These are phyloP conservation scores for Termitomyces sp. DNA, from an alignment of 768 basidiomycete species.

Conservation along the genomic window DNA sequence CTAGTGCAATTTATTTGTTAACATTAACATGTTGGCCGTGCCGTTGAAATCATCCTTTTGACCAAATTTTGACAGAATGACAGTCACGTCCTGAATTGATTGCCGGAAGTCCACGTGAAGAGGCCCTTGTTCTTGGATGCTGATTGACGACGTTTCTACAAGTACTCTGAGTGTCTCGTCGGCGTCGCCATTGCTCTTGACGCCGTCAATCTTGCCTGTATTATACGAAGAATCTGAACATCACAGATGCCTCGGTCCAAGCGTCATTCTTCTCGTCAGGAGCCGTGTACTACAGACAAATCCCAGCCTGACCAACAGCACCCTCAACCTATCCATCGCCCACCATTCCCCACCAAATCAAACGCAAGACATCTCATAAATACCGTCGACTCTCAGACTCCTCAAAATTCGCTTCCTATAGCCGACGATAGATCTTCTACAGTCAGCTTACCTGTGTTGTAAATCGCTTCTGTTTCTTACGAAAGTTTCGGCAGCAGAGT, in stretches of 20 bases:
- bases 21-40: background rate
- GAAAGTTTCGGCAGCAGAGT: constrained; percentile 4
- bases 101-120: constrained; percentile 14
- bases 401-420: constrained; percentile 9
- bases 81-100: constrained; percentile 18
- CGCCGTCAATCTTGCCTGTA: constrained; percentile 1
- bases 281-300: constrained; percentile 11
- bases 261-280: constrained; percentile 14
- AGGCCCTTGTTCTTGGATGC: constrained; percentile 14
- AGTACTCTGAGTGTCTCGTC: background rate
- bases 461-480: constrained; percentile 4
- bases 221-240: background rate
- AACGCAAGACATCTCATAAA: constrained; percentile 9
- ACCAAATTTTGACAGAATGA: background rate
- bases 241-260: constrained; percentile 18
- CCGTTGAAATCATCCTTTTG: background rate
- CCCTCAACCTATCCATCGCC: constrained; percentile 9
- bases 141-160: constrained; percentile 13
- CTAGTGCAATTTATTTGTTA: background rate
- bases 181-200: constrained; percentile 7
- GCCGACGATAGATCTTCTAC: constrained; percentile 7
- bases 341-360: constrained; percentile 10
- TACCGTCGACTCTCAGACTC: constrained; percentile 6
- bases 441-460: constrained; percentile 1
- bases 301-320: constrained; percentile 10